Conservation (phyloP, 2,329 filamentous ascomycete species). For the Claviceps spartinae region DNA sequence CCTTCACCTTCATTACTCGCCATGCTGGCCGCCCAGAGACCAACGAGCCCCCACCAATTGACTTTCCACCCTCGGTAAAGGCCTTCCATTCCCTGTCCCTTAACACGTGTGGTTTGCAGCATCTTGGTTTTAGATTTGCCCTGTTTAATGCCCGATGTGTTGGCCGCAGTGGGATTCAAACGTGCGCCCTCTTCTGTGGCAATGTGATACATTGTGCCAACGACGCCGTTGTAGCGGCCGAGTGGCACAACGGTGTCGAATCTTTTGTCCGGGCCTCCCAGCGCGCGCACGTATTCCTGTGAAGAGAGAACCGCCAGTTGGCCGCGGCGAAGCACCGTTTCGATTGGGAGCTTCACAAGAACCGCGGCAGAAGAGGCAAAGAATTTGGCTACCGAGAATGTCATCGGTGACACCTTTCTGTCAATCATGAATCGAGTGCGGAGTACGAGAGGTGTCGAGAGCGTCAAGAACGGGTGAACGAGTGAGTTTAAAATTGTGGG, state of each 20-base stretch:
- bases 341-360: slow-evolving; percentile 75
- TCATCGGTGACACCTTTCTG: slow-evolving; percentile 63
- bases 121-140: slow-evolving; percentile 19
- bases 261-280: slow-evolving; percentile 26
- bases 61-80: slow-evolving; percentile 65
- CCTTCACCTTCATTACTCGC: slow-evolving; percentile 48
- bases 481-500: slow-evolving; percentile 82
- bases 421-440: slow-evolving; percentile 77
- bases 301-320: slow-evolving; percentile 61
- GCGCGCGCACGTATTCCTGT: slow-evolving; percentile 35
- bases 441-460: slow-evolving; percentile 72
- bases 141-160: slow-evolving; percentile 18
- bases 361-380: slow-evolving; percentile 67
- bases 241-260: slow-evolving; percentile 67
- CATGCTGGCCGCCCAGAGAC: slow-evolving; percentile 57
- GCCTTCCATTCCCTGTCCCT: slow-evolving; percentile 55
- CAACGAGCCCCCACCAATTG: slow-evolving; percentile 63
- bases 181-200: slow-evolving; percentile 66
- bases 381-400: slow-evolving; percentile 75
- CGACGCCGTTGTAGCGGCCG: slow-evolving; percentile 69
- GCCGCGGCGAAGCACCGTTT: slow-evolving; percentile 80
- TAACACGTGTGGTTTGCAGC: slow-evolving; percentile 26
- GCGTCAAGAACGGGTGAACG: slow-evolving; percentile 67
- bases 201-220: slow-evolving; percentile 87
- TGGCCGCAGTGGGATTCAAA: slow-evolving; percentile 22